Evolutionary conservation across 139 green algal genomes (phyloP), one percentile per base, ranked within the genome.

Genomic region (Spirogloea muscicola): DNA sequence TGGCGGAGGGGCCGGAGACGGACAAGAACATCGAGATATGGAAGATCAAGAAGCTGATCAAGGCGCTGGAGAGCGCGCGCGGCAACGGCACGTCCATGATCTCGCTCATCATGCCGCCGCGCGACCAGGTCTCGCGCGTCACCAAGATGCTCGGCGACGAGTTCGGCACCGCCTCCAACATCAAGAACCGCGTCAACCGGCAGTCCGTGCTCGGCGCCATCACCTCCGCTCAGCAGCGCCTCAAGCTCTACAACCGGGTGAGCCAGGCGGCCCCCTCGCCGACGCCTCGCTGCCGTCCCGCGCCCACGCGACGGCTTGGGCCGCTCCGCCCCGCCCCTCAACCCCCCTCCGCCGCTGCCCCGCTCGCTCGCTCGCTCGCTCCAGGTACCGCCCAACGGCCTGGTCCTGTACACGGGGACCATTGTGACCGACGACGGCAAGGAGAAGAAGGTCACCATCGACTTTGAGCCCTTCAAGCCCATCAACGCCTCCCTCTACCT

Each of bases 401-500:
- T 99, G 38, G 91, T 99, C 7, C 67, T 99, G 3, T 99, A 98
- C 88, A 97, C 92, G 16, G 94, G 94, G 46, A 98, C 89, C 3
- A 90, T 99, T 48, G 68, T 99, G 73, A 99, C 94, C 10, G 94
- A 99, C 4, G 95, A 99, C 41, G 95, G 95, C 68, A 99, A 99
- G 86, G 93, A 97, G 80, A 95, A 94, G 83, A 97, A 97, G 80
- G 82, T 99, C 55, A 99, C 96, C 83, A 96, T 99, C 41, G 94
- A 99, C 83, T 99, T 99, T 82, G 94, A 99, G 88, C 94, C 94
- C n/a, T 99, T 99, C 90, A 99, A 99, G 82, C 90, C 94, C 51
- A 98, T 99, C 91, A 99, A 99, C 89, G 98, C 95, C 5, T 97
- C 91, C 1, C 84, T 99, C 27, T 99, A 99, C 86, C 85, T 99